Evolutionary conservation across 257 asterid genomes (phyloP).

Genomic region (Solanum pennellii): DNA sequence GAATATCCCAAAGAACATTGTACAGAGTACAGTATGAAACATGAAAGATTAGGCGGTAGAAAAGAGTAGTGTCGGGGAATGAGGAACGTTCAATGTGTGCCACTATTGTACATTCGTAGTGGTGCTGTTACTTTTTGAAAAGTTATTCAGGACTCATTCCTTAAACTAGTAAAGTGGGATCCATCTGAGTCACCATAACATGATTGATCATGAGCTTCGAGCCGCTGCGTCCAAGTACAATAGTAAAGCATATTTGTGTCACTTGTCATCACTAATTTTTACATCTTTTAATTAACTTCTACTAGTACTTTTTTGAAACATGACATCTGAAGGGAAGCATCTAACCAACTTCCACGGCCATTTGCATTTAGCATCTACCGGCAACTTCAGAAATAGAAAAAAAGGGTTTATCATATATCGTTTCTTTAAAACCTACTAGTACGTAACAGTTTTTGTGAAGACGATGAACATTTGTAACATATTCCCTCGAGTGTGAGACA

Average conservation of each 20-base stretch:
- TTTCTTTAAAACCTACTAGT: background rate
- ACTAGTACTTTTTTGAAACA: background rate
- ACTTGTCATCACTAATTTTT: background rate
- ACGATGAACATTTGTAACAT: background rate
- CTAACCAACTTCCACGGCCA: background rate
- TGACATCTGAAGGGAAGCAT: background rate
- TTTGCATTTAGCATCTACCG: background rate
- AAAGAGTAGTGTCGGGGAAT: background rate
- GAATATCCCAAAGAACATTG: background rate
- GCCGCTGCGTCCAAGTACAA: background rate
- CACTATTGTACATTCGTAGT: background rate
- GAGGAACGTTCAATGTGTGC: background rate
- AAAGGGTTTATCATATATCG: background rate
- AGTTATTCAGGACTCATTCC: background rate
- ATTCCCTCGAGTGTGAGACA: background rate
- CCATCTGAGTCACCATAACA: background rate
- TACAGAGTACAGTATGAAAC: background rate
- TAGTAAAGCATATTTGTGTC: background rate
- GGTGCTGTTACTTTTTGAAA: background rate
- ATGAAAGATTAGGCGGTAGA: background rate
- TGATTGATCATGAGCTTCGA: background rate
- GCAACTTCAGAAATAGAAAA: background rate
- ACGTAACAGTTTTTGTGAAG: background rate
- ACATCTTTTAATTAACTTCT: background rate
- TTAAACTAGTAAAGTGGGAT: background rate